A percentile compares a stretch with the other conserved stretches of the same genome.
phyloP scores from a whole-genome alignment of 352 stramenopile species.

The Phytophthora ohioensis region DNA sequence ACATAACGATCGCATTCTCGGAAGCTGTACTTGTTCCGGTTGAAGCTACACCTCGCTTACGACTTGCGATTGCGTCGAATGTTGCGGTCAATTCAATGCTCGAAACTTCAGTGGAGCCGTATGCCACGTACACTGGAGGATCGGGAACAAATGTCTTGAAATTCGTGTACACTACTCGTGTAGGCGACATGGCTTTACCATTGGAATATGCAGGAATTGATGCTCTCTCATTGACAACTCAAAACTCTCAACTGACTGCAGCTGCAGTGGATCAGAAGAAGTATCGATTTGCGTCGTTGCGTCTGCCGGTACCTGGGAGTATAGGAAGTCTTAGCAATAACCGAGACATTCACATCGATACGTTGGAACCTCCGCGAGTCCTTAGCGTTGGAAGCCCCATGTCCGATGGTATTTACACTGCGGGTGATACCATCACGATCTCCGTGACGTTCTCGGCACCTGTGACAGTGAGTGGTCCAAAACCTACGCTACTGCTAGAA shows the following conservation, averaged over 20 bases:
- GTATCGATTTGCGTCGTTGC: constrained; percentile 50
- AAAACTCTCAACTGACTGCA: constrained; percentile 34
- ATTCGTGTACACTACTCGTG: constrained; percentile 49
- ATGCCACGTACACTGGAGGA: constrained; percentile 50
- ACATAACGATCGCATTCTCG: constrained; percentile 66
- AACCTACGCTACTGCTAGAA: constrained; percentile 51
- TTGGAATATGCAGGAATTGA: constrained; percentile 67
- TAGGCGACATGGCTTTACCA: constrained; percentile 66
- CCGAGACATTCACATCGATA: constrained; percentile 75
- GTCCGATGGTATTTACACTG: constrained; percentile 67
- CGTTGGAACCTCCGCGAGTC: constrained; percentile 58
- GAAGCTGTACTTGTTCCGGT: constrained; percentile 46
- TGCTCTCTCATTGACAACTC: constrained; percentile 44
- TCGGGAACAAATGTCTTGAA: constrained; percentile 46
- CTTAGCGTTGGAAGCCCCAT: constrained; percentile 55
- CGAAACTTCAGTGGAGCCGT: not conserved
- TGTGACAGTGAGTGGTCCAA: constrained; percentile 52
- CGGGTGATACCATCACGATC: constrained; percentile 55
- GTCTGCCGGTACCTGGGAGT: constrained; percentile 47
- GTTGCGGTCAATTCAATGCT: constrained; percentile 13
- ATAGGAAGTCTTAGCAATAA: constrained; percentile 71
- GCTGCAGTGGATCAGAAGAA: constrained; percentile 19
- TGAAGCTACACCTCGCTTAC: constrained; percentile 37
- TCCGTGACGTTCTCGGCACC: constrained; percentile 60
- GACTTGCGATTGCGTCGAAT: constrained; percentile 56